Evolutionary conservation across 2,329 filamentous ascomycete genomes (phyloP).

Genomic region (Macroventuria anomochaeta): DNA sequence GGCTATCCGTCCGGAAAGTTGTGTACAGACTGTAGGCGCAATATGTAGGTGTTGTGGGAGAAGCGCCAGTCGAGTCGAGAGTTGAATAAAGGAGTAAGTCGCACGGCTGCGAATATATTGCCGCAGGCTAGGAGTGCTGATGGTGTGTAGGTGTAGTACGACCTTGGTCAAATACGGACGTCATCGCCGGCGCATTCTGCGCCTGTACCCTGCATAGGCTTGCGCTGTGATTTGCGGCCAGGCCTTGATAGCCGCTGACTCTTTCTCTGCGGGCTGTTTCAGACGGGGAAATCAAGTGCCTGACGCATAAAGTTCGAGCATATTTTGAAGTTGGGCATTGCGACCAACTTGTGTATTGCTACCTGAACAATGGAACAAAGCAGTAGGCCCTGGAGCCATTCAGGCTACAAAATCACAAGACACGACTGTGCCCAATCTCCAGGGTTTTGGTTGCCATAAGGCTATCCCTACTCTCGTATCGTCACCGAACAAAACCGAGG

Average conservation of each 20-base stretch:
- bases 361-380: conserved; percentile 14
- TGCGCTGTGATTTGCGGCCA: conserved; percentile 19
- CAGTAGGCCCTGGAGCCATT: not conserved
- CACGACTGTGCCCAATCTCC: conserved; percentile 10
- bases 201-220: conserved; percentile 4
- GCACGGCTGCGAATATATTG: conserved; percentile 15
- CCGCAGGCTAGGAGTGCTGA: conserved; percentile 11
- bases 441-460: conserved; percentile 15
- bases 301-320: conserved; percentile 8
- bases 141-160: conserved; percentile 9
- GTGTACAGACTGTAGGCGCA: conserved; percentile 3
- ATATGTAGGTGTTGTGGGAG: not conserved
- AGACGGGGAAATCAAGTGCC: conserved; percentile 4
- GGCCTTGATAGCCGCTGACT: conserved; percentile 4
- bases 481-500: conserved; percentile 24
- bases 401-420: not conserved
- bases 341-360: not conserved
- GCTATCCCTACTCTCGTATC: conserved; percentile 28
- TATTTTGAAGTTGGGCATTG: conserved; percentile 12
- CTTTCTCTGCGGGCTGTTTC: conserved; percentile 10
- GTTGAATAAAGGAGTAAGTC: not conserved
- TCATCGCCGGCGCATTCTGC: conserved; percentile 13
- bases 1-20: conserved; percentile 12
- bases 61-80: not conserved
- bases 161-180: conserved; percentile 15